These are phyloP conservation scores for Rhizoclosmatium globosum DNA, from an alignment of 192 early-diverging fungal genomes.

Conservation along the genomic window DNA sequence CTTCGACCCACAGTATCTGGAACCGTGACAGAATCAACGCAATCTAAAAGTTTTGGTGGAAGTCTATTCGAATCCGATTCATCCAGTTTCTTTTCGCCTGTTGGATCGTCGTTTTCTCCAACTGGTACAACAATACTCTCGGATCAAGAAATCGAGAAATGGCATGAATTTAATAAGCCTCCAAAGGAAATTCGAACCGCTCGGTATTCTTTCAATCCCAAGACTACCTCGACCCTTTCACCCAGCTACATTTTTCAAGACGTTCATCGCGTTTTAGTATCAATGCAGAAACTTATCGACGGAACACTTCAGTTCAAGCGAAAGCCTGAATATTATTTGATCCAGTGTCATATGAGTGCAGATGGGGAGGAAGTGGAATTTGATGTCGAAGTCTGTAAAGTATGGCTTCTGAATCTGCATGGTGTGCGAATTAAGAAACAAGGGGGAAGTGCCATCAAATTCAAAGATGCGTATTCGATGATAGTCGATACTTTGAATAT, in stretches of 20 bases:
- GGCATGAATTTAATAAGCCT: constrained; percentile 64
- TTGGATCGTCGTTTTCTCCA: not conserved
- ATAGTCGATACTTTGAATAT: constrained; percentile 45
- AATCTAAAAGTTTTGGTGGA: constrained; percentile 1
- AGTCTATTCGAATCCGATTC: constrained; percentile 8
- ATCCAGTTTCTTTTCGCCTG: constrained; percentile 21
- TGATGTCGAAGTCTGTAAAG: constrained; percentile 71
- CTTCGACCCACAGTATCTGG: not conserved
- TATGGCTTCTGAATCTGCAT: constrained; percentile 68
- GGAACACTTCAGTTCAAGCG: constrained; percentile 48
- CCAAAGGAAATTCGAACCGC: constrained; percentile 62
- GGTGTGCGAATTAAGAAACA: constrained; percentile 64
- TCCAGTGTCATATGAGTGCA: constrained; percentile 50
- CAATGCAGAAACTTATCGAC: constrained; percentile 39
- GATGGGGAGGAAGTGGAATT: constrained; percentile 55
- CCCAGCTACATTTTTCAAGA: constrained; percentile 66
- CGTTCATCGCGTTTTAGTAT: constrained; percentile 61
- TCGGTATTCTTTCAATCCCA: constrained; percentile 58
- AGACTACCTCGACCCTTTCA: constrained; percentile 54
- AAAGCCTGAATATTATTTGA: constrained; percentile 57
- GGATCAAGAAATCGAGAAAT: constrained; percentile 64
- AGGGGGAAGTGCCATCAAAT: constrained; percentile 55
- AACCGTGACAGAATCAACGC: not conserved
- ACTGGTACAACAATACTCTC: constrained; percentile 40
- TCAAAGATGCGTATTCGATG: constrained; percentile 61